A percentile compares a stretch with the other conserved stretches of the same genome.
These are phyloP conservation scores for Chara braunii DNA, from an alignment of 139 green algal genomes.

Conservation along the genomic window DNA sequence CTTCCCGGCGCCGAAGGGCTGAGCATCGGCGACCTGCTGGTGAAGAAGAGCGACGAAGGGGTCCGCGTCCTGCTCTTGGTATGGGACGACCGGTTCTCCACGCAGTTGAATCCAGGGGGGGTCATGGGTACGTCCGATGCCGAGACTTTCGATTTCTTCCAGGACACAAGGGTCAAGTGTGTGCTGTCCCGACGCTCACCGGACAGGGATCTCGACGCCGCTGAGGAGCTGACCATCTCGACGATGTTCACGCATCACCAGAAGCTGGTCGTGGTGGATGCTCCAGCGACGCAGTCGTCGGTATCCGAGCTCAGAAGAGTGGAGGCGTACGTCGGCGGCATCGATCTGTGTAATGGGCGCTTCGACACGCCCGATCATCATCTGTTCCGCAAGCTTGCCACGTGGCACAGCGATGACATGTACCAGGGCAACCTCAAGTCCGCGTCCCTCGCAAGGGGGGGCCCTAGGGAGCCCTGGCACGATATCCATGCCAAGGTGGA, in stretches of 20 bases:
- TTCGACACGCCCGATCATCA: slow-evolving; percentile 43
- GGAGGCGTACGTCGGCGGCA: slow-evolving; percentile 50
- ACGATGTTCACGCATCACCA: slow-evolving; percentile 61
- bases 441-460: slow-evolving; percentile 13
- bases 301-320: slow-evolving; percentile 16
- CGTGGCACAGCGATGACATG: slow-evolving; percentile 31
- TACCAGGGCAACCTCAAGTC: slow-evolving; percentile 34
- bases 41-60: slow-evolving; percentile 45
- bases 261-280: slow-evolving; percentile 46
- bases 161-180: too few species aligned
- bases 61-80: slow-evolving; percentile 48
- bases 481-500: slow-evolving; percentile 57
- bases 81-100: slow-evolving; percentile 66
- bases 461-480: slow-evolving; percentile 54
- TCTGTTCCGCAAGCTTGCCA: slow-evolving; percentile 14
- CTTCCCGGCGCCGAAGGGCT: too few species aligned
- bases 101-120: too few species aligned
- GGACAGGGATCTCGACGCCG: too few species aligned
- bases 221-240: too few species aligned
- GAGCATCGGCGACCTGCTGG: slow-evolving; percentile 51
- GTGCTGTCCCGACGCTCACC: too few species aligned
- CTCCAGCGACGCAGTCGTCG: neutral
- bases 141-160: too few species aligned
- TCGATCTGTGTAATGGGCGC: slow-evolving; percentile 56
- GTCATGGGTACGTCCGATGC: too few species aligned